Evolutionary conservation across 768 basidiomycete genomes (phyloP).

Genomic region (Boletus subparvulus): DNA sequence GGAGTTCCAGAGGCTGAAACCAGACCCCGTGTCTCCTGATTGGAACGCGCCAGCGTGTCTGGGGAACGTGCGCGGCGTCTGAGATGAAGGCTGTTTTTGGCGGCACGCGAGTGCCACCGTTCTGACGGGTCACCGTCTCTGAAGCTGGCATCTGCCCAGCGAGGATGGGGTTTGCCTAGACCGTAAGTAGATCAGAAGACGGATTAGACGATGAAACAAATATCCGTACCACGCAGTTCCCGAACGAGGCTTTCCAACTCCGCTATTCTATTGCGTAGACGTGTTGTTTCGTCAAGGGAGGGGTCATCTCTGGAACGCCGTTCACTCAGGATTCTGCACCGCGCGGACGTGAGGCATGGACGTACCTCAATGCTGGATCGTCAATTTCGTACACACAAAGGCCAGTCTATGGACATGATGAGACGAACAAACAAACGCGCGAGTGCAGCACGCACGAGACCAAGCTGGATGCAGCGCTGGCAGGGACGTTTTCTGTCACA

Average conservation of each 20-base stretch:
- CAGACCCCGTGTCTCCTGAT: slow-evolving; percentile 39
- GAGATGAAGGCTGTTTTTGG: slow-evolving; percentile 56
- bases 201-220: slow-evolving; percentile 8
- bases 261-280: slow-evolving; percentile 82
- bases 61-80: slow-evolving; percentile 42
- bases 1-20: slow-evolving; percentile 52
- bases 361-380: slow-evolving; percentile 75
- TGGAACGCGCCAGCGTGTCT: slow-evolving; percentile 33
- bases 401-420: slow-evolving; percentile 59
- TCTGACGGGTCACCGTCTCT: slow-evolving; percentile 79
- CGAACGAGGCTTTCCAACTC: slow-evolving; percentile 91
- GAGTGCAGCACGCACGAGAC: slow-evolving; percentile 54
- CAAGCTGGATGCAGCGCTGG: slow-evolving; percentile 85
- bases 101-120: slow-evolving; percentile 84
- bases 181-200: slow-evolving; percentile 9
- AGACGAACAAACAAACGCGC: slow-evolving; percentile 1
- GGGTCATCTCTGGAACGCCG: slow-evolving; percentile 69
- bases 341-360: neutral
- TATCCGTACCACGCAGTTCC: slow-evolving; percentile 69
- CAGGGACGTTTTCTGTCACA: slow-evolving; percentile 93
- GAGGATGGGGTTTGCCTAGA: slow-evolving; percentile 81
- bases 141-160: slow-evolving; percentile 80
- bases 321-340: neutral
- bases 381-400: slow-evolving; percentile 95
- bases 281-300: slow-evolving; percentile 81